Evolutionary conservation across 163 green algal genomes (phyloP), one percentile per base, ranked within the genome.

Genomic region (Scenedesmus sp.): DNA sequence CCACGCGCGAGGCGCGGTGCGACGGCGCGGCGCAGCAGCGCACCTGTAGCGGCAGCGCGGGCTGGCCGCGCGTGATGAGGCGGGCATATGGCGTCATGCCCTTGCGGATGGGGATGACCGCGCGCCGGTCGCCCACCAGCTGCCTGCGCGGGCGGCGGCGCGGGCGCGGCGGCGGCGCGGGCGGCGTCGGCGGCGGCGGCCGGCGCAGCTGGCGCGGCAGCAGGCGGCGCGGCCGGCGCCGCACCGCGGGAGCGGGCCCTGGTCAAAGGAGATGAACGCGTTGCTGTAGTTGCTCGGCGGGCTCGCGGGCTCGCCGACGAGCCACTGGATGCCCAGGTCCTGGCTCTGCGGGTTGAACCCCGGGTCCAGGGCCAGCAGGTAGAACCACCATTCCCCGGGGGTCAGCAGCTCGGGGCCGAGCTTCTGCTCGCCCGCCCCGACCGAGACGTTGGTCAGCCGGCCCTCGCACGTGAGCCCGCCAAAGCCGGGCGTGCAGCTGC

Each of bases 391-490:
- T 4, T 51, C n/a, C 3, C 65, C 77, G 2, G 77, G 77, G n/a
- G 57, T 15, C 26, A 83, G 48, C 14, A 14, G n/a, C 24, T 67
- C 34, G 1, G 69, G 34, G 11, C 69, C 77, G 7, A 67, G 17
- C 33, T 60, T 36, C 33, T 70, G 48, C 39, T 67, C 53, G 2
- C 63, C 67, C 48, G 15, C 42, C 24, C 71, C 71, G 1, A 73
- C 42, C 20, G 42, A 58, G 0, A 84, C 29, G 26, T 60, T 63
- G 47, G 44, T n/a, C 15, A 65, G 22, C 10, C 44, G 51, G 2
- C 78, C 78, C 56, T 84, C 78, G 48, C 78, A 84, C 36, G 64
- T 45, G 14, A 77, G 17, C 7, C 78, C 78, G 4, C 54, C 78
- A 53, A 63, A 73, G 14, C 70, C 65, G 39, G 50, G 22, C 36